Base-by-base conservation (phyloP, 345 rosid genomes). In the Fremontodendron californicum region DNA sequence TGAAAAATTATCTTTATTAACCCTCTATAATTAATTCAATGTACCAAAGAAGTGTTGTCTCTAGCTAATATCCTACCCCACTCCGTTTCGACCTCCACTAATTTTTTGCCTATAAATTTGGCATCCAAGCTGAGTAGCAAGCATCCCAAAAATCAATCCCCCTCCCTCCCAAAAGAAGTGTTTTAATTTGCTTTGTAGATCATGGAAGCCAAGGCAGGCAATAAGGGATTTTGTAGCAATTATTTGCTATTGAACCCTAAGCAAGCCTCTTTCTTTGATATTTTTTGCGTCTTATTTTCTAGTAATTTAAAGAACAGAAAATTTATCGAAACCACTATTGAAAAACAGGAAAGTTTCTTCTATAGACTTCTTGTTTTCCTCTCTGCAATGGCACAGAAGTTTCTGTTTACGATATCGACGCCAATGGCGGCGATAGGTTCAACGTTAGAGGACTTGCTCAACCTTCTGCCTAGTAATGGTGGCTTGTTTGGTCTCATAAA, bases 281-380 rank as follows among this genome's bases (percentile, higher is more conserved):
- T 89, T 35, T 46, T 90, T 51, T 75, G 71, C 48, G 11, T 92
- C 4, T 70, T 94, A 27, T 81, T 88, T 52, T 87, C 84, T 19
- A 43, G 83, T 2, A 79, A 87, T 74, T 60, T 88, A 5, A 71
- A 77, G 45, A 83, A 81, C 5, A 88, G 86, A 9, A 78, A 81
- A 21, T 88, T 84, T 45, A 84, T 90, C 4, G 87, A 90, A 8
- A 81, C 86, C 74, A 80, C 90, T 5, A 75, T 74, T 23, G 57
- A 46, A 0, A 66, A 49, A 16, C 85, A 86, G 54, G 86, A 80
- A 71, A 81, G 75, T 58, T 86, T 93, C 43, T 29, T 79, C 60
- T 84, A 82, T 1, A 83, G 96, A 60, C 84, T 89, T 90, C 68
- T 90, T 79, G 83, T 92, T 40, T 87, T 92, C 40, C 51, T 89